Base-by-base conservation (phyloP, 768 basidiomycete genomes). In the Collybia nuda region DNA sequence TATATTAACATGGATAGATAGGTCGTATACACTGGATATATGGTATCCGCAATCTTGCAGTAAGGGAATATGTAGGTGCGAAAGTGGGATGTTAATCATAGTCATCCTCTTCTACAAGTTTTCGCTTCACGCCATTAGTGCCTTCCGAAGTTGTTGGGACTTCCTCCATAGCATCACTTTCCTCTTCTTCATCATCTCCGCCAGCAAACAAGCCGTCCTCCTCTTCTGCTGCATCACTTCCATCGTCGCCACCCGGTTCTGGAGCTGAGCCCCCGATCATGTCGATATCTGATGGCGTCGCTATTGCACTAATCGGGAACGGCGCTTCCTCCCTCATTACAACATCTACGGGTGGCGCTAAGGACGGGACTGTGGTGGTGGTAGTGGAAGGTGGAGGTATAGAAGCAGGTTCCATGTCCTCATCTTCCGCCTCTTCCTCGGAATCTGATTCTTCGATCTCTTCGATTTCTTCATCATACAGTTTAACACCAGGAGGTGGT, bases 81-180 rank as follows among this genome's bases (percentile, higher is more conserved):
- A 45, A 21, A 48, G 24, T 47, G n/a, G 23, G 2, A 35, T 64
- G 14, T 32, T 71, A 89, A 63, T 92, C 90, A 55, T 93, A 93
- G 60, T 93, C 90, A 55, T 93, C 90, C 59, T 91, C 90, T 62
- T 93, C 90, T 2, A 90, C 85, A 42, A 92, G 68, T 65, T 91
- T 90, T 36, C 90, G 77, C 63, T 89, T 90, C 44, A 82, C 72
- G 19, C 86, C 89, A 52, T 85, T 85, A 9, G 76, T 69, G 22
- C 22, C 22, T 23, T 14, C 53, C 7, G 67, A 60, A 37, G 70
- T 60, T 2, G 83, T 78, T 58, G 85, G 80, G 3, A 88, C 81
- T 53, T 90, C 88, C 56, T 90, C 88, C 88, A 90, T 90, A 2
- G 75, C 84, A 49, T 91, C 90, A 53, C 87, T 89, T 56, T 91